Evolutionary conservation across 2,329 filamentous ascomycete species (phyloP), one percentile per base, ranked within the genome.

Genomic region (Neofusicoccum laricinum): DNA sequence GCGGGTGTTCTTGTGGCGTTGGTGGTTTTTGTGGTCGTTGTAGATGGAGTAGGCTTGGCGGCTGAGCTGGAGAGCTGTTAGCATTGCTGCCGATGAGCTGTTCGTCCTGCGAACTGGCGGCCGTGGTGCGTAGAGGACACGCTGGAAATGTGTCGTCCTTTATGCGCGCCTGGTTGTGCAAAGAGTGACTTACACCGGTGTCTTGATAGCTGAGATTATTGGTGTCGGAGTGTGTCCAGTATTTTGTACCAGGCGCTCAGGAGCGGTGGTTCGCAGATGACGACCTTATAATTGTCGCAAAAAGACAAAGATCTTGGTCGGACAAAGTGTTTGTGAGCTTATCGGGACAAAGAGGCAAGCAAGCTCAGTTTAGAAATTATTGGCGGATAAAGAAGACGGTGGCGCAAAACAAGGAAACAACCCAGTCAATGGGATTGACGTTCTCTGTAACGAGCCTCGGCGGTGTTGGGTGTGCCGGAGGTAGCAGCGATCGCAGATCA

Each of bases 381-480:
- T 34, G 40, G 55, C 30, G 41, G 55, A 59, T 59, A 59, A 59
- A 59, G 55, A 59, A 21, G 38, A 30, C 25, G 12, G 55, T 46
- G 55, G 55, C 25, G 55, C 7, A 36, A 59, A 59, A 59, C 55
- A 59, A 48, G 55, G 55, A 59, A 59, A 59, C 55, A 59, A 59
- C 55, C 55, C 55, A 59, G 55, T 59, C 55, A 46, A 59, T 59
- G 55, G 55, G 55, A 59, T 46, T 43, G 40, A 43, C 53, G 53
- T 21, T 57, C 19, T 34, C 25, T 49, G 25, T 14, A 4, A 25
- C 14, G 25, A n/a, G 49, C 30, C 25, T 45, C 40, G 55, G 40
- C 36, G 51, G 19, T 12, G 51, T 43, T 41, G 51, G 51, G 15
- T 25, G 21, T 17, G 34, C 15, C 6, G 38, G 34, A 32, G 12